Percentiles rank a stretch among this genome's conserved stretches.
Evolutionary conservation across 73 alveolate species (phyloP).

Genomic region (Diophrys sp.): DNA sequence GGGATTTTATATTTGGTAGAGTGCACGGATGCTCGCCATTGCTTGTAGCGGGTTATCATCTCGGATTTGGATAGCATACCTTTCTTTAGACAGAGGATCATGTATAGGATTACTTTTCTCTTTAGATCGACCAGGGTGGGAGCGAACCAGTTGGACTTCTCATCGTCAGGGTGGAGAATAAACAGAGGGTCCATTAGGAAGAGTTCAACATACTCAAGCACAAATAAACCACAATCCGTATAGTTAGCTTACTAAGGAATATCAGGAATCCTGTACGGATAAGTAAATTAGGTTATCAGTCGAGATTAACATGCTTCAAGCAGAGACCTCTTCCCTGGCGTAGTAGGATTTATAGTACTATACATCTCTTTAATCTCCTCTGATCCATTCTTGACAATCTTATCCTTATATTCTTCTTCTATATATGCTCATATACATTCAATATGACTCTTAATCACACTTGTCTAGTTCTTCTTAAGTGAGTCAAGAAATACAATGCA

Average conservation of each 20-base stretch:
- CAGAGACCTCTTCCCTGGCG: not conserved
- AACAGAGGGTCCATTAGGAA: constrained; percentile 29
- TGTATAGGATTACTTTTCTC: not conserved
- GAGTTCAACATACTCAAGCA: constrained; percentile 38
- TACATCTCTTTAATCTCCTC: not conserved
- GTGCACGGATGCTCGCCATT: not conserved
- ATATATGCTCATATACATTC: constrained; percentile 7
- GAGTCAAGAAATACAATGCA: constrained; percentile 40
- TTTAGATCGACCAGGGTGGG: not conserved
- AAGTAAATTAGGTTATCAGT: not conserved
- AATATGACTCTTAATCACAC: not conserved
- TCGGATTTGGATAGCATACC: not conserved
- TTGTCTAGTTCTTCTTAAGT: not conserved
- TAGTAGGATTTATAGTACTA: not conserved
- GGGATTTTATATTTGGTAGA: not conserved
- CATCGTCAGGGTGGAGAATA: constrained; percentile 1
- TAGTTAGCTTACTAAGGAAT: constrained; percentile 20
- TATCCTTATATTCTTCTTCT: constrained; percentile 31
- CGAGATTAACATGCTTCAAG: not conserved
- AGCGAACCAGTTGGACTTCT: not conserved
- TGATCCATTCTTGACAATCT: constrained; percentile 1
- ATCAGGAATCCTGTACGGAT: constrained; percentile 20
- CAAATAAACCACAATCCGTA: constrained; percentile 37
- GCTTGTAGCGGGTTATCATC: not conserved
- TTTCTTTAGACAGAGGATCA: not conserved